These are phyloP conservation scores for Neurospora sp. DNA, from an alignment of 495 filamentous ascomycete species.

Conservation along the genomic window DNA sequence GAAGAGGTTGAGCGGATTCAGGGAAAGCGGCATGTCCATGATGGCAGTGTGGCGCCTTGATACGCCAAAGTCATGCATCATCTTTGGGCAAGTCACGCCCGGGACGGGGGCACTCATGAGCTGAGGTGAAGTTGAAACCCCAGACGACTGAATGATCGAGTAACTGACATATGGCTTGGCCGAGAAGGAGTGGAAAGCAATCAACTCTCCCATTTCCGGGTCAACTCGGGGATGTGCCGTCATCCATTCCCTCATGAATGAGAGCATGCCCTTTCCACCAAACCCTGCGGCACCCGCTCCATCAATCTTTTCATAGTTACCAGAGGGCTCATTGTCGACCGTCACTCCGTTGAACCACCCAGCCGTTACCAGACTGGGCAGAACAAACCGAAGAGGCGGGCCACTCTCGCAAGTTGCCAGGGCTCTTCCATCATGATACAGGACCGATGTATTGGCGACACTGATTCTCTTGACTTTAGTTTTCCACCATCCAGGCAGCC, in stretches of 20 bases:
- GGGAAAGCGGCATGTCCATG: constrained; percentile 52
- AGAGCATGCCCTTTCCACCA: constrained; percentile 39
- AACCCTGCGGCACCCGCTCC: constrained; percentile 41
- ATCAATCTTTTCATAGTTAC: not conserved
- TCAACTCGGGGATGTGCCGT: constrained; percentile 59
- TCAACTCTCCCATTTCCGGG: constrained; percentile 46
- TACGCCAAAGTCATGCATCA: constrained; percentile 67
- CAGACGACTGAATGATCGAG: constrained; percentile 39
- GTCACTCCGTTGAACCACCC: constrained; percentile 54
- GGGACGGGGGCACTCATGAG: constrained; percentile 25
- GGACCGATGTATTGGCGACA: constrained; percentile 51
- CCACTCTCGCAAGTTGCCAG: constrained; percentile 59
- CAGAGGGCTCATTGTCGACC: not conserved
- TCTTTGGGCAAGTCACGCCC: constrained; percentile 48
- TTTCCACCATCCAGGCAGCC: constrained; percentile 39
- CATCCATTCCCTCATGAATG: constrained; percentile 56
- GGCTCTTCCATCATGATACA: constrained; percentile 56
- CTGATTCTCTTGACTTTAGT: constrained; percentile 47
- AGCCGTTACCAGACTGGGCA: constrained; percentile 51
- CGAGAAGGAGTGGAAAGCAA: constrained; percentile 54
- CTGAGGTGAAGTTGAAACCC: constrained; percentile 2
- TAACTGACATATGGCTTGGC: constrained; percentile 54
- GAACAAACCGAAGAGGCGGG: constrained; percentile 50
- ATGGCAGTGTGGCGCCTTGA: constrained; percentile 49
- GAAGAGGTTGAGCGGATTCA: constrained; percentile 48